Conservation (phyloP, 345 rosid species). For the Luvunga scandens region DNA sequence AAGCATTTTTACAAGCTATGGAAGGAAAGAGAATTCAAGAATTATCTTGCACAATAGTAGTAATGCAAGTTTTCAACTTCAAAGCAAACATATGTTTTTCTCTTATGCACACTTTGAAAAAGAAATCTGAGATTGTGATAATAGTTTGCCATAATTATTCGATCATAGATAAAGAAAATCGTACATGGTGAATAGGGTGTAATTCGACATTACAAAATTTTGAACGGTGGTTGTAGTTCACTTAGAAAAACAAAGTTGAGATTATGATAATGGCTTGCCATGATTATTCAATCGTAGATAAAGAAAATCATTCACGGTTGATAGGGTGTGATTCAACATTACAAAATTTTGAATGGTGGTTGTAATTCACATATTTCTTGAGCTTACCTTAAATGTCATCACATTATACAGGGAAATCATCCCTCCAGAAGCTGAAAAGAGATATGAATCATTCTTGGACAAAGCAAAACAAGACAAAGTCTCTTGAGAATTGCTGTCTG, state of each 20-base stretch:
- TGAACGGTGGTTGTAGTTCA: background rate
- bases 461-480: conserved; percentile 33
- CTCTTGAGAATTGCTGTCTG: conserved; percentile 20
- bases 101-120: background rate
- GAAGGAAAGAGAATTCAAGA: background rate
- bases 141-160: background rate
- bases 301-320: background rate
- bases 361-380: background rate
- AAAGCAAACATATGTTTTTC: background rate
- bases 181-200: background rate
- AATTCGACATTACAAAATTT: background rate
- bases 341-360: background rate
- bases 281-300: background rate
- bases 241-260: background rate
- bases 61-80: background rate
- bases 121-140: background rate
- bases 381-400: conserved; percentile 35
- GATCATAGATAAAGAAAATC: background rate
- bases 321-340: background rate
- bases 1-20: background rate
- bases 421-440: conserved; percentile 45
- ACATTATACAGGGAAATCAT: conserved; percentile 37
- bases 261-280: background rate
- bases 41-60: background rate
- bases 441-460: conserved; percentile 44